Evolutionary conservation across 2,329 filamentous ascomycete genomes (phyloP).

Genomic region (Colletotrichum orchidophilum): DNA sequence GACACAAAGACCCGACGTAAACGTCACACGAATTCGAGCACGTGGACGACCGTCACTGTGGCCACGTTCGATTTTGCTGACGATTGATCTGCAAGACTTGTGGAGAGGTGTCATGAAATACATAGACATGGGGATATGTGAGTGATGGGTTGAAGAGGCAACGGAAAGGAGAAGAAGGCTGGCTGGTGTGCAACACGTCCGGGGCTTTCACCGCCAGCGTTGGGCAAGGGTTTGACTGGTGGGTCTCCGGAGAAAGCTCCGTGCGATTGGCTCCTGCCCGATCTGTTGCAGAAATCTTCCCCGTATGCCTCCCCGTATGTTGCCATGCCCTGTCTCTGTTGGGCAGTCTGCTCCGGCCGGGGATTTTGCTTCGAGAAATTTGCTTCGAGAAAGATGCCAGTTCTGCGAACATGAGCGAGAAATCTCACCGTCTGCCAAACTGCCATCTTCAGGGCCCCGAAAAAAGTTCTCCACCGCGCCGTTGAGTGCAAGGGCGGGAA

Average conservation of each 20-base stretch:
- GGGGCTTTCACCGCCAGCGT: constrained; percentile 27
- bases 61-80: constrained; percentile 8
- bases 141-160: background rate
- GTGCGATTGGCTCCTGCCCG: constrained; percentile 19
- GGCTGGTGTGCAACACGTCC: background rate
- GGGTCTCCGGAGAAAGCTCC: constrained; percentile 9
- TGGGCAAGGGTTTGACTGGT: constrained; percentile 20
- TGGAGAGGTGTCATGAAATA: background rate
- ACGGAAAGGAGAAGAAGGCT: background rate
- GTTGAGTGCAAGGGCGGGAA: background rate
- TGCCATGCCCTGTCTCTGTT: background rate
- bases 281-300: constrained; percentile 12
- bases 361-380: background rate
- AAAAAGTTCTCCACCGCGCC: background rate
- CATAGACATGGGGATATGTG: background rate
- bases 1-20: background rate
- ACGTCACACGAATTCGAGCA: background rate
- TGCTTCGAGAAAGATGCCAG: background rate
- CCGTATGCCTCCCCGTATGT: background rate
- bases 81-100: background rate
- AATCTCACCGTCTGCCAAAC: background rate
- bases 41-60: constrained; percentile 6
- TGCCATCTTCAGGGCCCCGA: background rate
- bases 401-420: background rate
- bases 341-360: background rate